Percentiles rank a stretch among this genome's conserved stretches.
These are phyloP conservation scores for Camelina hispida DNA, from an alignment of 345 rosid genomes.

Conservation along the genomic window DNA sequence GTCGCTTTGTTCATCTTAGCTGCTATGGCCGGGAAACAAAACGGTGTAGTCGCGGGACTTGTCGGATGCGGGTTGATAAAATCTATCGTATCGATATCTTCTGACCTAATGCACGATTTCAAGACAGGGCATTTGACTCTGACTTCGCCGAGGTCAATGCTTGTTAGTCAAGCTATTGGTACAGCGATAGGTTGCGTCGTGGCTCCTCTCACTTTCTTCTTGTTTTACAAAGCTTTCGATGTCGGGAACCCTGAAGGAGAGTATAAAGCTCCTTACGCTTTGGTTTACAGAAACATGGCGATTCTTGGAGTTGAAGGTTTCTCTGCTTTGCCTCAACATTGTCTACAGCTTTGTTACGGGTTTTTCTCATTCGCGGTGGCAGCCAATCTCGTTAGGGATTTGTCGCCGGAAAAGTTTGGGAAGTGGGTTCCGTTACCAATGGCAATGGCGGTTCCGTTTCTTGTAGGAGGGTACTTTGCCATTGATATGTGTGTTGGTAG, in stretches of 20 bases:
- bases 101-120: slow-evolving; percentile 62
- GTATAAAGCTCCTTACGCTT: slow-evolving; percentile 57
- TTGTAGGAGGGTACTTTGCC: slow-evolving; percentile 55
- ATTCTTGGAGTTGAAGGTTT: slow-evolving; percentile 61
- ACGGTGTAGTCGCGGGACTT: slow-evolving; percentile 61
- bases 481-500: slow-evolving; percentile 63
- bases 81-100: slow-evolving; percentile 57
- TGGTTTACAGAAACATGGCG: slow-evolving; percentile 57
- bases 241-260: slow-evolving; percentile 49
- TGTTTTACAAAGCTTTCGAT: slow-evolving; percentile 58
- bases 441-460: slow-evolving; percentile 64
- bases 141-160: slow-evolving; percentile 58
- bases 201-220: slow-evolving; percentile 54
- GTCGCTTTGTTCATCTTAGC: slow-evolving; percentile 58
- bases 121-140: slow-evolving; percentile 59
- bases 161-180: slow-evolving; percentile 62
- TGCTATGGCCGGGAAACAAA: slow-evolving; percentile 54
- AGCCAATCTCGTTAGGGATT: slow-evolving; percentile 45
- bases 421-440: slow-evolving; percentile 55
- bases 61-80: slow-evolving; percentile 61
- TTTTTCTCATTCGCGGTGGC: slow-evolving; percentile 52
- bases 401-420: slow-evolving; percentile 39
- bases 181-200: slow-evolving; percentile 59
- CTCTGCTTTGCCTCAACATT: slow-evolving; percentile 56
- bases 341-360: slow-evolving; percentile 51